Evolutionary conservation across 495 filamentous ascomycete genomes (phyloP).

Genomic region (Bathelium albidoporum): DNA sequence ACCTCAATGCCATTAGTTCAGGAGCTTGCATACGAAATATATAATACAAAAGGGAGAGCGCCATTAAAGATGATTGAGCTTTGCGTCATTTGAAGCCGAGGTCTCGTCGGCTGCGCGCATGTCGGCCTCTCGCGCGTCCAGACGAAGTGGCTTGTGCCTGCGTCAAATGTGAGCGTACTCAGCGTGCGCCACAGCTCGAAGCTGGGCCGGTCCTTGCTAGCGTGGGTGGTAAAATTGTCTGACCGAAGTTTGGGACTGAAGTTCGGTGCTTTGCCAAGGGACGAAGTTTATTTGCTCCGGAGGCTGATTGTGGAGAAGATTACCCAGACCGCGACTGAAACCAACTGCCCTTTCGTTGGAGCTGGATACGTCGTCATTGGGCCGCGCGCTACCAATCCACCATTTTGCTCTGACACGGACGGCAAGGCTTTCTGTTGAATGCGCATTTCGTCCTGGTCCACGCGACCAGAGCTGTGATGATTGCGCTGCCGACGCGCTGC

Average conservation of each 20-base stretch:
- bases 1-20: not conserved
- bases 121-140: not conserved
- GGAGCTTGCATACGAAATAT: not conserved
- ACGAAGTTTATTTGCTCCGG: not conserved
- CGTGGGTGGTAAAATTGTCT: not conserved
- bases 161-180: not conserved
- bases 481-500: not conserved
- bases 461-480: not conserved
- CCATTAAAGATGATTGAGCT: not conserved
- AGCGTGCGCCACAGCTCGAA: not conserved
- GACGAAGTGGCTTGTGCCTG: not conserved
- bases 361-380: not conserved
- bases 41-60: not conserved
- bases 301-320: not conserved
- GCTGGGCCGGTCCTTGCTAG: not conserved
- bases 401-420: not conserved
- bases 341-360: not conserved
- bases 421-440: not conserved
- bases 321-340: not conserved
- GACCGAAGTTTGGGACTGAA: not conserved
- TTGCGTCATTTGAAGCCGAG: conserved; percentile 1
- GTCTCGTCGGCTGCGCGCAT: not conserved
- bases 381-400: not conserved
- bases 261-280: not conserved
- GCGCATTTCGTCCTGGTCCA: not conserved